Percentiles rank a stretch among this genome's conserved stretches.
Conservation (phyloP, 345 rosid species). For the Brassica nigra region DNA sequence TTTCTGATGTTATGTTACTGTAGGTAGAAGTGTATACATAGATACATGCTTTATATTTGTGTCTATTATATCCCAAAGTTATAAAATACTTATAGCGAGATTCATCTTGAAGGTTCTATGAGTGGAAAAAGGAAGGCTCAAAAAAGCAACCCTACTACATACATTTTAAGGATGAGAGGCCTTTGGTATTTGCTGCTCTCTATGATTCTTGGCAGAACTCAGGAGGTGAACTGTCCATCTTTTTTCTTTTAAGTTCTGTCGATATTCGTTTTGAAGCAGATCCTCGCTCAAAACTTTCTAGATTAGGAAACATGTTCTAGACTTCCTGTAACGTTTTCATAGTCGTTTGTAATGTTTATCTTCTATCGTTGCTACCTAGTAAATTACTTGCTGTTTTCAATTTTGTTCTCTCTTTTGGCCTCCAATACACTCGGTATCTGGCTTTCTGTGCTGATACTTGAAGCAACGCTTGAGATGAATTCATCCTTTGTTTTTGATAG, state of each 20-base stretch:
- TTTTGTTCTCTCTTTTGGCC: not conserved
- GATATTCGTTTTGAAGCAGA: not conserved
- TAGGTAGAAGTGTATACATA: not conserved
- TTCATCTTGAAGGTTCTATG: slow-evolving; percentile 66
- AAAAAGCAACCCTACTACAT: slow-evolving; percentile 88
- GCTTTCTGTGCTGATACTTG: not conserved
- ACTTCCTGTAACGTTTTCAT: not conserved
- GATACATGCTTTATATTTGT: not conserved
- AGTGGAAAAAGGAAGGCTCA: slow-evolving; percentile 94
- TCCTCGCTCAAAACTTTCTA: not conserved
- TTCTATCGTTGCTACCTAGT: not conserved
- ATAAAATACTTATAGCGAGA: not conserved
- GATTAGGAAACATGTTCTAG: not conserved
- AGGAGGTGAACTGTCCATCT: slow-evolving; percentile 50
- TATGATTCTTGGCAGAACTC: slow-evolving; percentile 81
- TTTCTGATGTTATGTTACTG: not conserved
- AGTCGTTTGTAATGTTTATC: not conserved
- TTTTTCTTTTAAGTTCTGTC: not conserved
- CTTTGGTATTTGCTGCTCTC: slow-evolving; percentile 90
- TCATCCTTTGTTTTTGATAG: not conserved
- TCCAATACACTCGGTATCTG: not conserved
- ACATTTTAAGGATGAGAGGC: slow-evolving; percentile 81
- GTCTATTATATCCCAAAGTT: not conserved
- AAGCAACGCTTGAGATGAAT: not conserved
- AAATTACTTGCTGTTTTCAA: not conserved